These are phyloP conservation scores for Starmerella stigmatis DNA, from an alignment of 805 yeast species.

Conservation along the genomic window DNA sequence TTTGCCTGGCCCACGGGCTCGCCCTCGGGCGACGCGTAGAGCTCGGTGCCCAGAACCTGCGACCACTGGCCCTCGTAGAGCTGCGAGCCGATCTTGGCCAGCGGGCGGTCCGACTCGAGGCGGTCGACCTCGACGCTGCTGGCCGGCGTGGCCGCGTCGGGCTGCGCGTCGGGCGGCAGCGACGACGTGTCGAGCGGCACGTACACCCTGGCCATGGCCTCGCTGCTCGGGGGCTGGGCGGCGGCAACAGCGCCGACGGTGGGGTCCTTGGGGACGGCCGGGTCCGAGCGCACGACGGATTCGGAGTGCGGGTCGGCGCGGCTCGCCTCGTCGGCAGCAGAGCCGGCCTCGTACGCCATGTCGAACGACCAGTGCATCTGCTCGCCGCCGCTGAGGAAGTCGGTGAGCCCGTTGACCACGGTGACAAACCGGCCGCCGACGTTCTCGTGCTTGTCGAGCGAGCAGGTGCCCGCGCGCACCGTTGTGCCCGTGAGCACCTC, in stretches of 20 bases:
- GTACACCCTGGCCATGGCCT: constrained; percentile 33
- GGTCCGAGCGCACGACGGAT: not conserved
- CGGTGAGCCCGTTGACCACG: constrained; percentile 61
- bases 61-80: constrained; percentile 70
- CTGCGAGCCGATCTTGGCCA: constrained; percentile 47
- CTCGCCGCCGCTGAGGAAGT: constrained; percentile 64
- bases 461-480: constrained; percentile 73
- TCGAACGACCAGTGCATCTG: constrained; percentile 63
- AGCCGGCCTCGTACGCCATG: constrained; percentile 71
- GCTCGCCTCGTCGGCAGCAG: constrained; percentile 60
- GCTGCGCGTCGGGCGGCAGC: constrained; percentile 15
- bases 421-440: constrained; percentile 44
- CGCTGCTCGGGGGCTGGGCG: not conserved
- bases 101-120: constrained; percentile 43
- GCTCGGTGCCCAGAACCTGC: constrained; percentile 66
- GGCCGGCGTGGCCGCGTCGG: not conserved
- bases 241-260: too few species aligned
- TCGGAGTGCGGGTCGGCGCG: constrained; percentile 15
- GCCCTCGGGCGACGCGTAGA: constrained; percentile 31
- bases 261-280: not conserved
- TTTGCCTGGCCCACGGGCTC: constrained; percentile 27
- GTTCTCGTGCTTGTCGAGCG: constrained; percentile 54
- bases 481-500: constrained; percentile 45
- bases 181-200: constrained; percentile 42
- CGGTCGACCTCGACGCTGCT: constrained; percentile 42